Conservation (phyloP, 179 eudicot species). For the Actinidia arguta region DNA sequence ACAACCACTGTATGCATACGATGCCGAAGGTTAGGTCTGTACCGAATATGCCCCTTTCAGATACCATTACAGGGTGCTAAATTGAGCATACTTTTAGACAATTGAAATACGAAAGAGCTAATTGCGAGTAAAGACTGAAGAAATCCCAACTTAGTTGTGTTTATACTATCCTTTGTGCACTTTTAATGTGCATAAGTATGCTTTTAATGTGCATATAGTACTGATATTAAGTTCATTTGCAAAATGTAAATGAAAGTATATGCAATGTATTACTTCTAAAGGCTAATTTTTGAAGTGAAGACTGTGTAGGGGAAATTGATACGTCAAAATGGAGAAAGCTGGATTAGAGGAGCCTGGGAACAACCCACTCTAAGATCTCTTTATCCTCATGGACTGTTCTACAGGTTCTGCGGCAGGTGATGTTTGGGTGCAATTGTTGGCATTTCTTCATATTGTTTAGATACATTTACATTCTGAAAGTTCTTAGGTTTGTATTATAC, state of each 20-base stretch:
- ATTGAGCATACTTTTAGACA: too few relatives aligned
- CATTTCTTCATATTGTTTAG: background rate
- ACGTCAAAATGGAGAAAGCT: slow-evolving; percentile 67
- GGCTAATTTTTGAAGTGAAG: background rate
- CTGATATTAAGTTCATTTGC: background rate
- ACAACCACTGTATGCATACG: too few relatives aligned
- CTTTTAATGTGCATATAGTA: background rate
- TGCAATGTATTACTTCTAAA: too few relatives aligned
- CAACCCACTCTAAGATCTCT: slow-evolving; percentile 51
- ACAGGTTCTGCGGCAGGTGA: slow-evolving; percentile 68
- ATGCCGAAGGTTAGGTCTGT: background rate
- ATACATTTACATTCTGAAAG: background rate
- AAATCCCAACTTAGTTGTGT: background rate
- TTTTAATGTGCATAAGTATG: too few relatives aligned
- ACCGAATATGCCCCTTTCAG: background rate
- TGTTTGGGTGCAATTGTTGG: slow-evolving; percentile 11
- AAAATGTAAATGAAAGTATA: background rate
- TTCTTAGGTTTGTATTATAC: background rate
- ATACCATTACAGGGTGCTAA: background rate
- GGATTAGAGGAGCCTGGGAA: slow-evolving; percentile 71
- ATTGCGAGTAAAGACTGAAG: background rate
- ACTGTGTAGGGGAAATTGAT: slow-evolving; percentile 42
- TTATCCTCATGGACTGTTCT: slow-evolving; percentile 58
- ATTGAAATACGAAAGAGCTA: too few relatives aligned
- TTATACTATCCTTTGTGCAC: background rate